Base-by-base conservation (phyloP, 73 alveolate genomes). In the Paramecium sonneborni region DNA sequence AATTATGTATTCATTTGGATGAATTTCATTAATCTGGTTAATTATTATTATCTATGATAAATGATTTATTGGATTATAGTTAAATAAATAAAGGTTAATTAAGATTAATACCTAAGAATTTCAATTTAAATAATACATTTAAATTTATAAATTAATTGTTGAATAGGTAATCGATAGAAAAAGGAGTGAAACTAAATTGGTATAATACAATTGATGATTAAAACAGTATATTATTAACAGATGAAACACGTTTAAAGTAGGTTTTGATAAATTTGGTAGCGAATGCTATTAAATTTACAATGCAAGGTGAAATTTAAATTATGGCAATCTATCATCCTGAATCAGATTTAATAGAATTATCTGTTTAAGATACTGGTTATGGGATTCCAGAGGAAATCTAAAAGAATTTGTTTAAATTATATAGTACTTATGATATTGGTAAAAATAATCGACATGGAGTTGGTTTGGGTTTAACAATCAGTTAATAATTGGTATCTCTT, bases 401-500 rank as follows among this genome's bases (percentile, higher is more conserved):
- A 15, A 46, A 67, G 38, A 91, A 91, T 18, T 58, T 91, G 4
- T 91, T 91, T 57, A 76, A 23, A 38, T 37, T 91, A 52, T 91
- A 79, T 41, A 37, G 88, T 32, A 74, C 95, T 1, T 79, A 44
- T 35, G 92, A 91, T 35, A 34, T 88, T 0, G 85, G 72, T 24
- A 76, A 91, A 28, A 76, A 69, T 55, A 88, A 88, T 24, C 14
- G 67, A 24, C 85, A 88, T 72, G 94, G 94, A 70, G 84, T 88
- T 1, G 94, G 94, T 12, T 72, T 88, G 30, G 94, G 94, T 26
- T 88, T 88, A n/a, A 88, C 94, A 37, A 88, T 88, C 1, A 69
- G 94, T 34, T 43, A 88, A 28, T 30, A 82, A n/a, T 44, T 88
- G 23, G 94, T 88, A 11, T 56, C 57, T 24, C 52, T 88, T n/a